Evolutionary conservation across 2,329 filamentous ascomycete species (phyloP).

Genomic region (Penicillium paneum): DNA sequence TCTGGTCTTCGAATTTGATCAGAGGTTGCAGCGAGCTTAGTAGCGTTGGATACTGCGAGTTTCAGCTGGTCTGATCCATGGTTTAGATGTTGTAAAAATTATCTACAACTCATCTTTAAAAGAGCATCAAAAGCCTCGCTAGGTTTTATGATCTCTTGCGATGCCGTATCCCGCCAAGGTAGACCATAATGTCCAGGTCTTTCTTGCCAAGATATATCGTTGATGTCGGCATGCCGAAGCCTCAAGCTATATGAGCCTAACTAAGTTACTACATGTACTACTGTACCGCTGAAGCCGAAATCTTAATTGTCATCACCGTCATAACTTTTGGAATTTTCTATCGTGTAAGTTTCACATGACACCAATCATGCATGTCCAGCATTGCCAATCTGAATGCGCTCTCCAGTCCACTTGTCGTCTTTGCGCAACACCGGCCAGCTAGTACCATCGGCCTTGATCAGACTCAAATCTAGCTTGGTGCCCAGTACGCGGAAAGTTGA

Average conservation of each 20-base stretch:
- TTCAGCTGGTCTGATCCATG: background rate
- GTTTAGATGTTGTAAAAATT: background rate
- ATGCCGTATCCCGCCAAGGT: background rate
- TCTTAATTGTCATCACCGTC: conserved; percentile 11
- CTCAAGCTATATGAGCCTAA: background rate
- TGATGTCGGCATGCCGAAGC: background rate
- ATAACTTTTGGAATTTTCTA: conserved; percentile 4
- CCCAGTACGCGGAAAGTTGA: conserved; percentile 78
- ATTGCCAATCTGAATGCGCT: conserved; percentile 85
- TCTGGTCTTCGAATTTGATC: background rate
- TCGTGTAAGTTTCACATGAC: conserved; percentile 6
- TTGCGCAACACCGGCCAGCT: conserved; percentile 84
- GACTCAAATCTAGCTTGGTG: conserved; percentile 79
- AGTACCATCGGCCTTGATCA: conserved; percentile 69
- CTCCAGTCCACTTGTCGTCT: conserved; percentile 68
- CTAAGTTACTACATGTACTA: background rate
- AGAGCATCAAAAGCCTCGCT: background rate
- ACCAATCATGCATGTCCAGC: conserved; percentile 58
- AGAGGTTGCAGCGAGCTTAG: background rate
- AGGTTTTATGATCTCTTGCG: background rate
- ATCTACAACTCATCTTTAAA: background rate
- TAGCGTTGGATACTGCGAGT: background rate
- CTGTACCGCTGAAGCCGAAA: background rate
- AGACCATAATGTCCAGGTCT: background rate
- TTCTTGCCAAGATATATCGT: background rate